Base-by-base conservation (phyloP, 2,329 filamentous ascomycete species). In the Pestalotiopsis sp. region DNA sequence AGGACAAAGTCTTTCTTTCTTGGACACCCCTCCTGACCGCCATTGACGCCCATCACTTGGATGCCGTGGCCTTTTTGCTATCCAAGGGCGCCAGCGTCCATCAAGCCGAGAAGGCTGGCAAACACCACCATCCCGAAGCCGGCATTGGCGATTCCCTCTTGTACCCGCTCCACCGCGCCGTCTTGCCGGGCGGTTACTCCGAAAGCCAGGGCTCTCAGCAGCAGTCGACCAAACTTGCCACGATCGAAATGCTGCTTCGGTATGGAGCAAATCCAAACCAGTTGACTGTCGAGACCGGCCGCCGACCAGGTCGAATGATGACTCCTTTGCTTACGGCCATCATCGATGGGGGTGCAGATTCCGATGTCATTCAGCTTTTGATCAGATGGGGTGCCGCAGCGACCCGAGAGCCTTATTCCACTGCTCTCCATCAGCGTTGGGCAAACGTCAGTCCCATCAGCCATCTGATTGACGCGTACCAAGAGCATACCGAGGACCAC, bases 241-340 rank as follows among this genome's bases (percentile, higher is more conserved):
- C 61, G 11, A 61, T 67, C 6, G 27, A 61, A 14, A 11, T 67
- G 13, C 65, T 67, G 7, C n/a, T 67, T 12, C 13, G 20, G 7
- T 4, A 23, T 59, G 65, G 65, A 5, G 65, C 65, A 52, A 49
- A 67, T 20, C 39, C 65, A 11, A 45, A 67, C 36, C 65, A 67
- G 65, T 17, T 61, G 31, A 45, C 65, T 13, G 13, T 11, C 13
- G 14, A 36, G 9, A 45, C 65, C 2, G 6, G 11, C 27, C 52
- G 31, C 13, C 17, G 11, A 31, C 9, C 49, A 20, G 23, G 9
- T 13, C n/a, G 52, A 23, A 45, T 20, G 14, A 23, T 67, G 12
- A 61, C 65, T 17, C 65, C 65, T 7, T 20, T 67, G 52, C 65
- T 49, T 20, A 31, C 61, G 12, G 65, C 65, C n/a, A 67, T 67